Base-by-base conservation (phyloP, 2,329 filamentous ascomycete species). In the Leptographium radiaticola region DNA sequence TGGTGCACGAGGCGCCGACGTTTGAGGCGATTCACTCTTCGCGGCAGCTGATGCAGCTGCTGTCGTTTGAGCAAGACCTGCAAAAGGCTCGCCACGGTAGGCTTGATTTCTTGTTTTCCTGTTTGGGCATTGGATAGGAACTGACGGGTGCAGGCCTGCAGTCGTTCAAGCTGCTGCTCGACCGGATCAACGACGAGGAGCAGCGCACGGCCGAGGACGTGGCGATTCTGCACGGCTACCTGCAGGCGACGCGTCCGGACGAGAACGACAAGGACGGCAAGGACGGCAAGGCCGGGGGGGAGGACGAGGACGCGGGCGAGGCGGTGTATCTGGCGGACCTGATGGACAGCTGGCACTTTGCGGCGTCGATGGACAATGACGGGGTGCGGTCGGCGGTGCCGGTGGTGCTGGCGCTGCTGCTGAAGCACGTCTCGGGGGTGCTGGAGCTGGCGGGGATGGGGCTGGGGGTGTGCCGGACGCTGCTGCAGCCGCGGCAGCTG, bases 321-420 rank as follows among this genome's bases (percentile, higher is more conserved):
- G 74, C 78, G 8, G 73, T 83, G 30, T 88, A 84, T 60, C 77
- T 97, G 34, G 71, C 77, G 2, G 88, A 95, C 62, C 71, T 97
- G 42, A 86, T 94, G 69, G 86, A 94, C 62, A 89, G 83, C 56
- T 97, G 91, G 91, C 83, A 81, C 49, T 89, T 87, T 70, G 89
- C 87, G 5, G 81, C 82, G 34, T 83, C 87, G 65, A 81, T 81
- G 59, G 88, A 87, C 64, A 86, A 90, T 60, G 89, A 95, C 55
- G 79, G 82, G 53, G 73, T 96, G 56, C 77, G 93, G 64, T 91
- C 89, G 1, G 80, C 87, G 9, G 81, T 93, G 4, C 83, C 86
- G 2, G 87, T 91, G 1, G 83, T 89, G 9, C 71, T 98, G 34
- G 87, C 88, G 2, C 76, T 95, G 20, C 77, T 97, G 47, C 73